phyloP scores from a whole-genome alignment of 2,329 filamentous ascomycete genomes.

The Clarireedia monteithiana region DNA sequence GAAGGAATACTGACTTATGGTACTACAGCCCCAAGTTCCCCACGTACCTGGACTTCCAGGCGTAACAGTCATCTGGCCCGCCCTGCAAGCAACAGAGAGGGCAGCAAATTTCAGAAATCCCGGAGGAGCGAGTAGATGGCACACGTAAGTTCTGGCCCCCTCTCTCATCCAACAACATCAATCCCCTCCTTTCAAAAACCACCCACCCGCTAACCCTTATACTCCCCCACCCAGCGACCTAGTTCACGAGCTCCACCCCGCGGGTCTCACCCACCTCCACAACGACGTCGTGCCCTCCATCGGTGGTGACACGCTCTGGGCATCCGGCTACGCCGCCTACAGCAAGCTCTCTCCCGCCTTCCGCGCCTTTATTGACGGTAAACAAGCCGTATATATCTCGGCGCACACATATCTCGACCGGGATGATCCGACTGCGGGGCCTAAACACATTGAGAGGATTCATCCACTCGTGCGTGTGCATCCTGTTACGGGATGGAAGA shows the following conservation, averaged over 20 bases:
- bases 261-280: conserved; percentile 62
- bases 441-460: conserved; percentile 56
- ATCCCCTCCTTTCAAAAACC: background rate
- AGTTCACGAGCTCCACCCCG: conserved; percentile 63
- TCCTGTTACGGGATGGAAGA: conserved; percentile 67
- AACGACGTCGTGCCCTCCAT: conserved; percentile 52
- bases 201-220: background rate
- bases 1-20: background rate
- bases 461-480: conserved; percentile 65
- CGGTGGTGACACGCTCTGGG: conserved; percentile 68
- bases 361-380: conserved; percentile 62
- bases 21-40: conserved; percentile 56
- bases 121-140: conserved; percentile 61
- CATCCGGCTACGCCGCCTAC: conserved; percentile 62
- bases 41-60: conserved; percentile 61
- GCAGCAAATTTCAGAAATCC: conserved; percentile 56
- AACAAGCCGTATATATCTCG: conserved; percentile 54
- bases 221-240: conserved; percentile 40
- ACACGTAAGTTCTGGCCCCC: conserved; percentile 34
- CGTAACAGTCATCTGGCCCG: conserved; percentile 63
- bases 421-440: conserved; percentile 50
- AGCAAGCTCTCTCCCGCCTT: conserved; percentile 66
- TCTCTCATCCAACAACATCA: background rate
- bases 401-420: conserved; percentile 62
- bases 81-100: conserved; percentile 53